phyloP scores from a whole-genome alignment of 116 monocot species.

The Cymodocea nodosa region DNA sequence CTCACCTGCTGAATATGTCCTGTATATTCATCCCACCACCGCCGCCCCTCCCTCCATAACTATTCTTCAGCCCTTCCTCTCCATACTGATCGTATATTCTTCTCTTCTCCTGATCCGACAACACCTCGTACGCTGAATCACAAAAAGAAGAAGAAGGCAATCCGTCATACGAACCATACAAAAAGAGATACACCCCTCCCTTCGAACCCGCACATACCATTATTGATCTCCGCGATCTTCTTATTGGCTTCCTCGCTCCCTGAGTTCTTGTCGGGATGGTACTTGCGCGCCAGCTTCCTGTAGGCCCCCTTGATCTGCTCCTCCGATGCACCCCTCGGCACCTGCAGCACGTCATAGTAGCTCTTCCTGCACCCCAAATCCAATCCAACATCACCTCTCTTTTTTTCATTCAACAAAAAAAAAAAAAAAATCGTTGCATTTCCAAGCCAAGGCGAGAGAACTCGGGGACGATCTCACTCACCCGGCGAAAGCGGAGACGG shows the following conservation, averaged over 20 bases:
- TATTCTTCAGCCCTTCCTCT: slow-evolving; percentile 88
- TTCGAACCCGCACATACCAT: slow-evolving; percentile 30
- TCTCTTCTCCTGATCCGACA: slow-evolving; percentile 88
- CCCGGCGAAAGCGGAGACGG: slow-evolving; percentile 26
- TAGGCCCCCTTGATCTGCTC: slow-evolving; percentile 98
- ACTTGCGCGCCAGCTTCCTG: slow-evolving; percentile 93
- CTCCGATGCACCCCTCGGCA: slow-evolving; percentile 74
- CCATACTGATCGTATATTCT: slow-evolving; percentile 88
- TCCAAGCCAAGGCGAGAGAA: neutral
- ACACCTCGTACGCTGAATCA: slow-evolving; percentile 74
- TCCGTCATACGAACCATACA: neutral
- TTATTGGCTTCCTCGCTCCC: slow-evolving; percentile 94
- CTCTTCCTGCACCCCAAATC: slow-evolving; percentile 46
- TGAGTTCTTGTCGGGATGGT: slow-evolving; percentile 96
- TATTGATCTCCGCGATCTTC: slow-evolving; percentile 86
- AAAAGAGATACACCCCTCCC: neutral
- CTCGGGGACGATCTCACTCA: slow-evolving; percentile 1
- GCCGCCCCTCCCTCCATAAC: slow-evolving; percentile 46
- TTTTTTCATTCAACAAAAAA: neutral
- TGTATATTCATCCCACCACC: slow-evolving; percentile 95
- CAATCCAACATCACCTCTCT: neutral
- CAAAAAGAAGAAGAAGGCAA: neutral
- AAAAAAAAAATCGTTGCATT: neutral
- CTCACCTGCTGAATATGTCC: slow-evolving; percentile 84
- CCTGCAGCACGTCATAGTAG: slow-evolving; percentile 85